Conservation (phyloP, 1,284 basidiomycete genomes). For the Moniliophthora roreri region DNA sequence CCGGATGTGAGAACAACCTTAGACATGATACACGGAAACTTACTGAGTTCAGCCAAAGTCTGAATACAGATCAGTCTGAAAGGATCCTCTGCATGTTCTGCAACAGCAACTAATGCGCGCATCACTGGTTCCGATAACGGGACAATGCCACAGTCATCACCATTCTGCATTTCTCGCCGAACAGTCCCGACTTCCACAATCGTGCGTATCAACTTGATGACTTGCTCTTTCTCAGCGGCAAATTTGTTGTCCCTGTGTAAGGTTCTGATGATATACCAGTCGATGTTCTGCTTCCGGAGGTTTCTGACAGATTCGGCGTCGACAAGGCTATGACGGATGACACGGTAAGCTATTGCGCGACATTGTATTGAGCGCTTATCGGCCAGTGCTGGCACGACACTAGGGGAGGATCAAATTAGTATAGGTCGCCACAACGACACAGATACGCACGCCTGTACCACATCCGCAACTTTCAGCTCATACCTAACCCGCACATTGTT, state of each 20-base stretch:
- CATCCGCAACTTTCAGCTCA: slow-evolving; percentile 69
- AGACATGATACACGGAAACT: slow-evolving; percentile 27
- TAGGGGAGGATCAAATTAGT: slow-evolving; percentile 29
- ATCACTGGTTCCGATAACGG: slow-evolving; percentile 78
- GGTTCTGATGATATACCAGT: slow-evolving; percentile 91
- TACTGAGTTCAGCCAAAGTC: slow-evolving; percentile 90
- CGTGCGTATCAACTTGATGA: slow-evolving; percentile 88
- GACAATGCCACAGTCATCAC: slow-evolving; percentile 44
- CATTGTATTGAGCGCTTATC: slow-evolving; percentile 75
- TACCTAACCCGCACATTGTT: slow-evolving; percentile 76
- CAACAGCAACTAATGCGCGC: slow-evolving; percentile 88
- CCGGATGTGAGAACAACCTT: slow-evolving; percentile 25
- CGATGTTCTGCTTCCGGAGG: slow-evolving; percentile 63
- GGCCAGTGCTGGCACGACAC: slow-evolving; percentile 74
- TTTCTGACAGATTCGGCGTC: slow-evolving; percentile 65
- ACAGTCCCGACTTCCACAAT: slow-evolving; percentile 75
- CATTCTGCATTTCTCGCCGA: slow-evolving; percentile 42
- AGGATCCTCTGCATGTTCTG: slow-evolving; percentile 91
- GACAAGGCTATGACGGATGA: slow-evolving; percentile 80
- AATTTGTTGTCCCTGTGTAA: slow-evolving; percentile 84
- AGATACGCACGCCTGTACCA: slow-evolving; percentile 69
- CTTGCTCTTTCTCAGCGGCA: slow-evolving; percentile 90
- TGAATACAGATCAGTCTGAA: slow-evolving; percentile 85
- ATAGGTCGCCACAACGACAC: slow-evolving; percentile 5
- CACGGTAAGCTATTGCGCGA: slow-evolving; percentile 85